These are phyloP conservation scores for Byssochlamys sp. DNA, from an alignment of 2,329 filamentous ascomycete genomes.

Conservation along the genomic window DNA sequence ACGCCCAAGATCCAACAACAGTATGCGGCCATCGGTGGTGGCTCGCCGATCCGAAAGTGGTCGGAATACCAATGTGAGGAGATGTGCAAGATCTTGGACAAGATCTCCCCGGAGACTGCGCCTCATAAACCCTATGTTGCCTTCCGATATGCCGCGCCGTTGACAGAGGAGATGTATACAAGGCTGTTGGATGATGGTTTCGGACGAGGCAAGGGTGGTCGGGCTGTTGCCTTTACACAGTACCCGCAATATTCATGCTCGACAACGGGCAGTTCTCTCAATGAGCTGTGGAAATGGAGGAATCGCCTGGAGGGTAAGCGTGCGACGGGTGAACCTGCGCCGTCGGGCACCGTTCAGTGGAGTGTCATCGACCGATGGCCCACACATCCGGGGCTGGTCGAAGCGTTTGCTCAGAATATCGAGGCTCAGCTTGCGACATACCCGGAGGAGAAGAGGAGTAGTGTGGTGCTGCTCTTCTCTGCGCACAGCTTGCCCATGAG, in stretches of 20 bases:
- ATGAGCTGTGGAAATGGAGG: conserved; percentile 96
- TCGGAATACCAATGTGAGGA: conserved; percentile 86
- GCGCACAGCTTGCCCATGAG: conserved; percentile 95
- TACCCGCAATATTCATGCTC: conserved; percentile 98
- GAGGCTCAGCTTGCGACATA: conserved; percentile 76
- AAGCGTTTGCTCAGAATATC: conserved; percentile 87
- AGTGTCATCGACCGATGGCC: conserved; percentile 98
- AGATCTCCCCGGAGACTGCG: conserved; percentile 80
- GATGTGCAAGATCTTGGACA: conserved; percentile 95
- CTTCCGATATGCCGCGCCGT: conserved; percentile 84
- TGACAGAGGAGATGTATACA: conserved; percentile 90
- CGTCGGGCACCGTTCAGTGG: conserved; percentile 72
- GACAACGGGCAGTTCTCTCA: conserved; percentile 88
- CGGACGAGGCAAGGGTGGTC: conserved; percentile 75
- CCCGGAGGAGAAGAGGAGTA: conserved; percentile 65
- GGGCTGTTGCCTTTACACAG: conserved; percentile 93
- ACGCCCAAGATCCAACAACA: conserved; percentile 96
- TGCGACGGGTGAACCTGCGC: conserved; percentile 41
- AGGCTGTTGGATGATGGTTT: conserved; percentile 79
- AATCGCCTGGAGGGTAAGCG: conserved; percentile 71
- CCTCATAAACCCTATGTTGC: conserved; percentile 96
- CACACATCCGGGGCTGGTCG: conserved; percentile 76
- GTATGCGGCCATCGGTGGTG: conserved; percentile 87
- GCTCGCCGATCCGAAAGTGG: conserved; percentile 97
- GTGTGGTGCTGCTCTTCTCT: conserved; percentile 83